Evolutionary conservation across 495 filamentous ascomycete genomes (phyloP).

Genomic region (Aspergillus indologenus): DNA sequence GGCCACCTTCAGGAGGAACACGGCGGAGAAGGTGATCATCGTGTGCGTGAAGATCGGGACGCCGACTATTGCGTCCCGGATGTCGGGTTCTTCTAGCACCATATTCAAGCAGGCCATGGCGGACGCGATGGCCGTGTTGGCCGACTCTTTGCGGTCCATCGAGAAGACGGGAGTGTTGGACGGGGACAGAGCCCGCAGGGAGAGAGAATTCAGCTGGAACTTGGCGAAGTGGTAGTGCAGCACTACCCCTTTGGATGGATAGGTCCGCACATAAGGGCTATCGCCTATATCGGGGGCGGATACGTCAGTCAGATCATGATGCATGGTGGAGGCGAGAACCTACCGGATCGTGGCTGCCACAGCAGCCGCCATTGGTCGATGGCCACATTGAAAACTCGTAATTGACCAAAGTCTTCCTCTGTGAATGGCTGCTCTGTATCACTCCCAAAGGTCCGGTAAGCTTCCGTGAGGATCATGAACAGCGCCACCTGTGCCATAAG

Average conservation of each 20-base stretch:
- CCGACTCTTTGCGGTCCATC: constrained; percentile 52
- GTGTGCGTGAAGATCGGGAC: constrained; percentile 59
- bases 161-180: constrained; percentile 51
- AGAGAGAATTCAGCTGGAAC: constrained; percentile 58
- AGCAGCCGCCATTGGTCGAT: constrained; percentile 55
- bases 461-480: constrained; percentile 55
- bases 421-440: constrained; percentile 51
- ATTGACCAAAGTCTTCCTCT: constrained; percentile 51
- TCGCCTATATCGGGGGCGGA: constrained; percentile 31
- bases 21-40: constrained; percentile 60
- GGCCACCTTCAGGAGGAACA: constrained; percentile 55
- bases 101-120: constrained; percentile 55
- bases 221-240: constrained; percentile 62
- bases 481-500: constrained; percentile 55
- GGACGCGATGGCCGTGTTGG: constrained; percentile 54
- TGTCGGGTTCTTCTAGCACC: constrained; percentile 54
- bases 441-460: constrained; percentile 55
- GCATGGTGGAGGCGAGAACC: constrained; percentile 12
- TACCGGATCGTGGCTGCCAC: constrained; percentile 54
- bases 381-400: constrained; percentile 52
- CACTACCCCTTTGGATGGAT: constrained; percentile 56
- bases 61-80: constrained; percentile 57
- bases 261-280: constrained; percentile 53
- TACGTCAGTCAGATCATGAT: constrained; percentile 1
- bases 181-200: constrained; percentile 51